phyloP scores from a whole-genome alignment of 306 rosid genomes.

The Quercus ilex region DNA sequence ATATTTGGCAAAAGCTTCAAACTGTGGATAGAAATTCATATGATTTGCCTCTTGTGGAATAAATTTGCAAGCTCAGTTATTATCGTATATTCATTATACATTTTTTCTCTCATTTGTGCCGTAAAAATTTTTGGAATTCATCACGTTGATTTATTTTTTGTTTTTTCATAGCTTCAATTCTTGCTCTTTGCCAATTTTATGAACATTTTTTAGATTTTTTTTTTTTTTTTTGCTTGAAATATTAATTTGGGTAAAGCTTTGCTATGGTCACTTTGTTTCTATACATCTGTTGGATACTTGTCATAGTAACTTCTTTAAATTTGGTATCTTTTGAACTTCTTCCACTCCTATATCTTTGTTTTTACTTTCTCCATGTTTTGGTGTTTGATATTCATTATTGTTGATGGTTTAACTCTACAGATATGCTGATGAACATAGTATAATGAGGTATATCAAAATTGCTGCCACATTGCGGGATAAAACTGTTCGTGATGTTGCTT shows the following conservation, averaged over 20 bases:
- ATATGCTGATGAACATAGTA: constrained; percentile 83
- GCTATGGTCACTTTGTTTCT: not conserved
- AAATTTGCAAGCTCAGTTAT: not conserved
- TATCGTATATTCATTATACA: too few relatives aligned
- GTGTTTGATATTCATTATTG: constrained; percentile 21
- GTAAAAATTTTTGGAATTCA: not conserved
- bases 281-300: not conserved
- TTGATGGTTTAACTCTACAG: constrained; percentile 26
- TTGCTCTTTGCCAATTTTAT: constrained; percentile 2
- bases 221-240: not conserved
- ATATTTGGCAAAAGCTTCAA: not conserved
- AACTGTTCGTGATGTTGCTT: constrained; percentile 98
- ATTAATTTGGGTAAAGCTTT: not conserved
- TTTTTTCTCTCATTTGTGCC: not conserved
- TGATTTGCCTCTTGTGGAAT: not conserved
- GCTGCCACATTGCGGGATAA: constrained; percentile 87
- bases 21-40: not conserved
- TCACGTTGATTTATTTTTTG: not conserved
- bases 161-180: not conserved
- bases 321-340: not conserved
- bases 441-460: constrained; percentile 91
- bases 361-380: constrained; percentile 11
- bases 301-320: not conserved
- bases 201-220: not conserved
- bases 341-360: constrained; percentile 3